phyloP scores from a whole-genome alignment of 2,329 filamentous ascomycete genomes.

The Ophiostoma sp. region DNA sequence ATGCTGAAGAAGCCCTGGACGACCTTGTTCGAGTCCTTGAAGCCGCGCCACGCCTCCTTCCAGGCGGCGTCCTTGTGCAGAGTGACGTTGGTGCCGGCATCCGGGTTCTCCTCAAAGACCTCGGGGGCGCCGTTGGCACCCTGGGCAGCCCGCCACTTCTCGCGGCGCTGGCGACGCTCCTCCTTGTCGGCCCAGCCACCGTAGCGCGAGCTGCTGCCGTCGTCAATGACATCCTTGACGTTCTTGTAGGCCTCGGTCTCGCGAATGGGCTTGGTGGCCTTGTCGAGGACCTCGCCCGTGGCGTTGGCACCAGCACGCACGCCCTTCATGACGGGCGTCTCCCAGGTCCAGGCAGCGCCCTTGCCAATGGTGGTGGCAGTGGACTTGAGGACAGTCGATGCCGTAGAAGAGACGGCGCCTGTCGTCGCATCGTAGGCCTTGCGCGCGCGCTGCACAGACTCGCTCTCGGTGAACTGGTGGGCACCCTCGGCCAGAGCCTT shows the following conservation, averaged over 20 bases:
- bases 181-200: constrained; percentile 97
- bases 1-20: constrained; percentile 86
- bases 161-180: constrained; percentile 78
- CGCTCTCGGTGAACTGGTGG: constrained; percentile 89
- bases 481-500: constrained; percentile 89
- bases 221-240: constrained; percentile 94
- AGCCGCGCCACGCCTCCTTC: constrained; percentile 98
- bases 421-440: constrained; percentile 86
- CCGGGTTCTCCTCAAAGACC: constrained; percentile 76
- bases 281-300: constrained; percentile 85
- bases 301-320: constrained; percentile 81
- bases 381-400: constrained; percentile 76
- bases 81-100: constrained; percentile 91
- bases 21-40: constrained; percentile 84
- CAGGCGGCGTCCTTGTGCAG: constrained; percentile 95
- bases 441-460: constrained; percentile 80
- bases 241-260: constrained; percentile 94
- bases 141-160: constrained; percentile 67
- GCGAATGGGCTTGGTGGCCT: constrained; percentile 89
- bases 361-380: constrained; percentile 87
- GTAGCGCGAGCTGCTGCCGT: constrained; percentile 93
- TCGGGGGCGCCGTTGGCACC: constrained; percentile 54
- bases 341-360: constrained; percentile 95
- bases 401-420: constrained; percentile 75
- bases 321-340: constrained; percentile 89